Evolutionary conservation across 768 basidiomycete species (phyloP), one percentile per base, ranked within the genome.

Genomic region (Boletus vinaceobasis): DNA sequence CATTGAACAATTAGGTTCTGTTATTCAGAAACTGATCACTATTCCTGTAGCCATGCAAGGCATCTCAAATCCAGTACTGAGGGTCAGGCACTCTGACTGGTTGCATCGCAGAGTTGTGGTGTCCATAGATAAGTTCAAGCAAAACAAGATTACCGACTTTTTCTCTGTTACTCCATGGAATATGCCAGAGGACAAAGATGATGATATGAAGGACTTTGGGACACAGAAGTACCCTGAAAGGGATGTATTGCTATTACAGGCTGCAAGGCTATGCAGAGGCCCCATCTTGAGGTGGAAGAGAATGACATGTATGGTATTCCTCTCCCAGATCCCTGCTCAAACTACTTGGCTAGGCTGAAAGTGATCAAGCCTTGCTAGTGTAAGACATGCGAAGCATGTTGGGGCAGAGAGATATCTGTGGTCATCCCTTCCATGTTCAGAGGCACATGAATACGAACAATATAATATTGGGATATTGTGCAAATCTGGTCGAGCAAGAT

Each of bases 31-130:
- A 64, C 77, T 99, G 52, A 98, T 99, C 73, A 99, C 97, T 2
- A 99, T 99, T 62, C 97, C 97, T 8, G 97, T 97, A 7, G 97
- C 97, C 1, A 89, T 98, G 82, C 97, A 99, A 69, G 96, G 96
- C 62, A 90, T 99, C 46, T 72, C 91, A 5, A 99, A 99, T 67
- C 97, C 97, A 5, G 97, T 98, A 5, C 91, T 95, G 10, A 86
- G 97, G 29, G 87, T 98, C 57, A 86, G 86, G 26, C 97, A 99
- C 73, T 97, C 97, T 0, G 97, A 99, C 68, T 98, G 97, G 97
- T 77, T 99, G 43, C 88, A 90, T 72, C 87, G 90, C 43, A 81
- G 97, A 43, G 92, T 98, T 13, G 88, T 87, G 14, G 90, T 87
- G 13, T 82, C 87, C 15, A 84, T 94, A 39, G 96, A 98, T 78